Evolutionary conservation across 1,284 basidiomycete genomes (phyloP).

Genomic region (Butyriboletus appendiculatus): DNA sequence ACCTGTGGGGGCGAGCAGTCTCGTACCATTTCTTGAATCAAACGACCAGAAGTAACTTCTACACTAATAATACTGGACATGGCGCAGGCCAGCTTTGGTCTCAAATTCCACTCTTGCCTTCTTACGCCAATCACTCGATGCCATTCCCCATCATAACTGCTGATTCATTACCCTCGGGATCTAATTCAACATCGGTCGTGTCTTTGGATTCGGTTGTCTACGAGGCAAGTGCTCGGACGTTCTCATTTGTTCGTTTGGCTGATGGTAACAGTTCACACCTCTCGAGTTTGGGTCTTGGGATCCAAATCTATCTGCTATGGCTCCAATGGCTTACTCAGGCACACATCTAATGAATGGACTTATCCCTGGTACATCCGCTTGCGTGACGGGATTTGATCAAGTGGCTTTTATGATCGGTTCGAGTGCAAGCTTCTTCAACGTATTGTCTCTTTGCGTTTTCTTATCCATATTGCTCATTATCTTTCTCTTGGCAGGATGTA

Average conservation of each 20-base stretch:
- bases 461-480: neutral
- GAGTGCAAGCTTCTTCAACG: conserved; percentile 65
- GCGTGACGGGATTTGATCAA: conserved; percentile 67
- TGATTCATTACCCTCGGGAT: conserved; percentile 52
- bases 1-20: conserved; percentile 63
- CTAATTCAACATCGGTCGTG: conserved; percentile 44
- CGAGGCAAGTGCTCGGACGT: conserved; percentile 43
- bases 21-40: conserved; percentile 70
- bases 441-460: conserved; percentile 22
- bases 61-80: conserved; percentile 57
- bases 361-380: conserved; percentile 51
- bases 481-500: conserved; percentile 44
- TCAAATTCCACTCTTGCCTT: conserved; percentile 46
- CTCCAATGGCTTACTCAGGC: conserved; percentile 59
- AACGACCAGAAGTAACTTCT: conserved; percentile 57
- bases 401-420: conserved; percentile 66
- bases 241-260: neutral
- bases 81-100: conserved; percentile 71
- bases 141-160: conserved; percentile 62
- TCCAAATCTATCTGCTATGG: conserved; percentile 59
- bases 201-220: conserved; percentile 55
- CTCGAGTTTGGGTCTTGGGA: conserved; percentile 71
- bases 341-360: conserved; percentile 55
- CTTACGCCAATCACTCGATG: conserved; percentile 45
- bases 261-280: conserved; percentile 53